Percentiles rank a stretch among this genome's conserved stretches.
Conservation (phyloP, 768 basidiomycete species). For the Hysterangium stoloniferum region DNA sequence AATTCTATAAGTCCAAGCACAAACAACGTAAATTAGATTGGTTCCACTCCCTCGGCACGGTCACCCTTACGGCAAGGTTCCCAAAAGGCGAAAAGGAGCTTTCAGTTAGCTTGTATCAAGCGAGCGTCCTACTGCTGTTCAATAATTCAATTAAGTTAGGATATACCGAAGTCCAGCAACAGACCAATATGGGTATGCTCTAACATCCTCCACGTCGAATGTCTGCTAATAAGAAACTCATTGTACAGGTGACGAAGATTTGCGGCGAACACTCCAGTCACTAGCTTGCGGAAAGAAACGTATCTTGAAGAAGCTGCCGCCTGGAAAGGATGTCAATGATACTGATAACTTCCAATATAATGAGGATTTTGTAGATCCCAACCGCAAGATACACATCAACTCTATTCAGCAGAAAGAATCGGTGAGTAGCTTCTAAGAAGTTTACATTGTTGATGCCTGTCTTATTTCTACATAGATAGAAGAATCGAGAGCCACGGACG, state of each 20-base stretch:
- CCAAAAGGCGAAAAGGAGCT: constrained; percentile 70
- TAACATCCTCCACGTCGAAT: background rate
- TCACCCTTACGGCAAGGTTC: constrained; percentile 67
- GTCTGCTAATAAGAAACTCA: constrained; percentile 10
- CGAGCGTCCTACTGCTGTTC: constrained; percentile 79
- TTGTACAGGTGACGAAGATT: constrained; percentile 54
- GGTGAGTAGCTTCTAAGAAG: constrained; percentile 36
- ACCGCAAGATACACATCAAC: constrained; percentile 82
- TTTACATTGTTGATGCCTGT: background rate
- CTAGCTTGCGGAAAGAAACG: constrained; percentile 87
- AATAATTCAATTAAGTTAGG: constrained; percentile 55
- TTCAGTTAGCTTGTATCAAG: constrained; percentile 86
- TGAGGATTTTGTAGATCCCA: constrained; percentile 69
- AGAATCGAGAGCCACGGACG: constrained; percentile 76
- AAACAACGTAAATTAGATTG: constrained; percentile 70
- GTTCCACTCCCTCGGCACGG: constrained; percentile 84
- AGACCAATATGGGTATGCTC: constrained; percentile 64
- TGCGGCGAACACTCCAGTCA: constrained; percentile 84
- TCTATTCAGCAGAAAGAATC: constrained; percentile 93
- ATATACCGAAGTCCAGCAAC: constrained; percentile 59
- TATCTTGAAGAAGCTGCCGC: constrained; percentile 74
- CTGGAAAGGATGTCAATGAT: constrained; percentile 68
- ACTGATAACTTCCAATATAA: constrained; percentile 79
- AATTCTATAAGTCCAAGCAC: constrained; percentile 76
- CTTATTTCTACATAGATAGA: constrained; percentile 49